Base-by-base conservation (phyloP, 2,329 filamentous ascomycete genomes). In the Ophiostoma sp. region DNA sequence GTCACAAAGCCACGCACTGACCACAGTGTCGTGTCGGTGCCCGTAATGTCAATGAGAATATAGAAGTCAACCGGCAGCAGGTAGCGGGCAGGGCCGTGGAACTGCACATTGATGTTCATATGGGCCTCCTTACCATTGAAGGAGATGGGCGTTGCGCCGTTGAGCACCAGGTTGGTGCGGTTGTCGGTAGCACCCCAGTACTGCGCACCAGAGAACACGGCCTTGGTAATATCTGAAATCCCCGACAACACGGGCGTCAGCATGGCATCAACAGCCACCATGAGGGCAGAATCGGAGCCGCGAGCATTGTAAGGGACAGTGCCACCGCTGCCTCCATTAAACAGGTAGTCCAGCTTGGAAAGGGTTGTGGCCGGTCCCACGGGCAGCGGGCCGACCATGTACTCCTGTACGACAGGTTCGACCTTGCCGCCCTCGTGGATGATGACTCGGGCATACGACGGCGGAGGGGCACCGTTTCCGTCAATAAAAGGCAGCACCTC, bases 341-440 rank as follows among this genome's bases (percentile, higher is more conserved):
- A 82, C 23, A 78, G 76, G 73, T 82, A 83, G 68, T 80, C 79
- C 13, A 83, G 76, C 64, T 79, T 78, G 68, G 79, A 73, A 35
- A 81, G 75, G 20, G 73, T 79, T 5, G 81, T 82, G 23, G 77
- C 72, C 27, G 73, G 68, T 8, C 75, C 76, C 3, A 84, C 77
- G 1, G 83, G 83, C 3, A 85, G 77, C 1, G 83, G 83, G 0
- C 83, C 83, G 36, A 85, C 79, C 77, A 83, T 82, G 73, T 81
- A 84, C 72, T 85, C 82, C 70, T 83, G 80, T 5, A 80, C 81
- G 36, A 81, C 78, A 1, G 82, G 82, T 15, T 79, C 77, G 4
- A 74, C 72, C 65, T 79, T 81, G 0, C 79, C 81, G 13, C 81
- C 80, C 70, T 82, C 78, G 60, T 82, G 81, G 57, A 85, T 79